These are phyloP conservation scores for Avena atlantica DNA, from an alignment of 176 grass and related monocot genomes.

Conservation along the genomic window DNA sequence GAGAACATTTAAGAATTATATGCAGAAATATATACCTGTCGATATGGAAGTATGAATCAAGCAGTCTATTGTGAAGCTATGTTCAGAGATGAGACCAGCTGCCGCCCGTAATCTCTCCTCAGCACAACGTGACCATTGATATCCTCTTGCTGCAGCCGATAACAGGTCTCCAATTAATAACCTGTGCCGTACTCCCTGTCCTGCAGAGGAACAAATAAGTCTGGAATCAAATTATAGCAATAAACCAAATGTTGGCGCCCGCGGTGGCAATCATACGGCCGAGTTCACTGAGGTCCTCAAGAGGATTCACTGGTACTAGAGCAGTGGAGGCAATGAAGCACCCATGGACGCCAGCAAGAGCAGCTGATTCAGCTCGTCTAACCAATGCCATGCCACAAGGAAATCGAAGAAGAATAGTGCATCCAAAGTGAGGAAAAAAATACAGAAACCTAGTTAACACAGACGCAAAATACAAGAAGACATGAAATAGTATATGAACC, in stretches of 20 bases:
- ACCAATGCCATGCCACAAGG: slow-evolving; percentile 25
- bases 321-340: slow-evolving; percentile 37
- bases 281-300: slow-evolving; percentile 5
- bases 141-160: slow-evolving; percentile 28
- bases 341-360: slow-evolving; percentile 21
- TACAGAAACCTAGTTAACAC: background rate
- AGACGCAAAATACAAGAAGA: background rate
- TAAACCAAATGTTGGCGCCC: slow-evolving; percentile 28
- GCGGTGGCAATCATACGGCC: slow-evolving; percentile 36
- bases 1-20: background rate
- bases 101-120: background rate
- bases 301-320: background rate
- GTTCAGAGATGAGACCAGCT: slow-evolving; percentile 30
- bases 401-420: slow-evolving; percentile 15
- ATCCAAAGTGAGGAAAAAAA: background rate
- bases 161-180: slow-evolving; percentile 16
- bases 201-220: slow-evolving; percentile 43
- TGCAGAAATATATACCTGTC: slow-evolving; percentile 18
- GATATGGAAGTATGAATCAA: slow-evolving; percentile 11
- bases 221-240: slow-evolving; percentile 30
- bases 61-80: slow-evolving; percentile 10
- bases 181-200: slow-evolving; percentile 36
- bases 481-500: background rate
- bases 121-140: background rate
- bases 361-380: background rate